Evolutionary conservation across 139 green algal species (phyloP), one percentile per base, ranked within the genome.

Genomic region (Chlorella sp.): DNA sequence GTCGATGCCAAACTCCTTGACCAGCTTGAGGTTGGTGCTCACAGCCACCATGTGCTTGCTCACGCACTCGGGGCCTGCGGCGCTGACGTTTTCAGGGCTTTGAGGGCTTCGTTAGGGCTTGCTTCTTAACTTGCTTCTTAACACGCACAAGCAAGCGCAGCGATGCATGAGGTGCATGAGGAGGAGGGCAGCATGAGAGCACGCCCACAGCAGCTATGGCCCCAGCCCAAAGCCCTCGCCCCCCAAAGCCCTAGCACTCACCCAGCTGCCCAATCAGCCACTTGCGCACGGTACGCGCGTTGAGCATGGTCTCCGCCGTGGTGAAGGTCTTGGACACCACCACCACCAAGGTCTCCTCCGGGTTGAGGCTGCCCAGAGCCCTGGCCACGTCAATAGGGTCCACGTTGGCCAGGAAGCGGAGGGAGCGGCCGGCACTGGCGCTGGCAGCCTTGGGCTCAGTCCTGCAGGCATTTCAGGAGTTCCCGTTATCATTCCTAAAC

Each of bases 251-350:
- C n/a, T n/a, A n/a, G 42, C 20, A 70, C 85, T 74, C 74, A 88
- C 85, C 92, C 23, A 98, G 86, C 36, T 89, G 76, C 29, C 82
- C 72, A 1, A 76, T 91, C 59, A 98, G 85, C 93, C 93, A 98
- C 3, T 86, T 85, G 68, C 91, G 81, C 73, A 96, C 93, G 27
- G 94, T 98, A 73, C 95, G 87, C 2, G 96, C 96, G 74, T 99
- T 99, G 20, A 98, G 87, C 95, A 99, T 99, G 32, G 95, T 99
- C 86, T 99, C 95, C 14, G 94, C 95, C 2, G 95, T 99, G 70
- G 95, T 99, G 88, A 99, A 99, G 14, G 95, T 99, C 90, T 99
- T 99, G 73, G 88, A 96, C 26, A 99, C 90, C 0, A 99, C 89
- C n/a, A 99, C 91, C 31, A 93, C 90, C 42, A 99, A 84, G 20